Conservation (phyloP, 2,329 filamentous ascomycete genomes). For the Exophiala sideris region DNA sequence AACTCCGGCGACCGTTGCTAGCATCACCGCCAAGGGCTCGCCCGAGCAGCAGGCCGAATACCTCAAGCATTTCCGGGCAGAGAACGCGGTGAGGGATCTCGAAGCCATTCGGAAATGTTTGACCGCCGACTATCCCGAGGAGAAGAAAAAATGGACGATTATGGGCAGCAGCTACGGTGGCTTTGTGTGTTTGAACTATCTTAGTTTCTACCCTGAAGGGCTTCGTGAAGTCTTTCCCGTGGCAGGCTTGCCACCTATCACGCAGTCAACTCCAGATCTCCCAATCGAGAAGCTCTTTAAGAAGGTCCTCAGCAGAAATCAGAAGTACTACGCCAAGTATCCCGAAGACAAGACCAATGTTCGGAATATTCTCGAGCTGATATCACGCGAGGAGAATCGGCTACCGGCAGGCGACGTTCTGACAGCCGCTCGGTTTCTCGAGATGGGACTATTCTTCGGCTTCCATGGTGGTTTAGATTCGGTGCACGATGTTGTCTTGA, state of each 20-base stretch:
- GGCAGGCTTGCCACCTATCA: constrained; percentile 75
- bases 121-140: constrained; percentile 64
- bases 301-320: constrained; percentile 68
- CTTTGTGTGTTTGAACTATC: constrained; percentile 78
- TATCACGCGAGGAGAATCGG: constrained; percentile 54
- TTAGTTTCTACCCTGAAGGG: constrained; percentile 61
- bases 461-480: constrained; percentile 56
- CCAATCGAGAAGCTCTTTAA: constrained; percentile 65
- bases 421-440: constrained; percentile 70
- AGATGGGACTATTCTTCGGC: constrained; percentile 75
- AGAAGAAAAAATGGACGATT: constrained; percentile 75
- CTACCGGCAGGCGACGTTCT: constrained; percentile 71
- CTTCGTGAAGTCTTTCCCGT: constrained; percentile 79
- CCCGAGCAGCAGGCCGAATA: constrained; percentile 71
- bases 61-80: constrained; percentile 79
- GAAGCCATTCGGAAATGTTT: constrained; percentile 78
- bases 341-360: constrained; percentile 73
- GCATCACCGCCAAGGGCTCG: constrained; percentile 61
- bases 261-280: constrained; percentile 55
- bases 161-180: constrained; percentile 92
- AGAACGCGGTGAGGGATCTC: constrained; percentile 84
- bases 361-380: constrained; percentile 62
- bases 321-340: constrained; percentile 78
- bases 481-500: constrained; percentile 58
- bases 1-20: constrained; percentile 71